Evolutionary conservation across 1,284 basidiomycete species (phyloP).

Genomic region (Macrocystidia cucumis): DNA sequence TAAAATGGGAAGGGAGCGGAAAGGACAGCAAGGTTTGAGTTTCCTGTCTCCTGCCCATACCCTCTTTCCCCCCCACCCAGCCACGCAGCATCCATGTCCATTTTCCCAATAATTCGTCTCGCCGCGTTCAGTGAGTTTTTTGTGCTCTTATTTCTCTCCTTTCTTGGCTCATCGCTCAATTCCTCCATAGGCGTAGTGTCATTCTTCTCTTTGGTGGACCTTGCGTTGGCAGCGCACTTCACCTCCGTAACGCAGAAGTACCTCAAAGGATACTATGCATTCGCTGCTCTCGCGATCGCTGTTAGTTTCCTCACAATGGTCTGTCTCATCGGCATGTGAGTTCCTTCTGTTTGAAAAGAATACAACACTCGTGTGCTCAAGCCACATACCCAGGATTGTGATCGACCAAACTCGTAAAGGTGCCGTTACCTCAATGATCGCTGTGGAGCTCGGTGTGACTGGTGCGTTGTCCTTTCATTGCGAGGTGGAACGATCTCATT

Average conservation of each 20-base stretch:
- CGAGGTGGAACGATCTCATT: neutral
- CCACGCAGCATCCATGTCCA: constrained; percentile 3
- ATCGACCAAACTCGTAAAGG: constrained; percentile 34
- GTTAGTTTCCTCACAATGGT: constrained; percentile 32
- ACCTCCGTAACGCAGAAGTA: constrained; percentile 13
- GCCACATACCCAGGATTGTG: constrained; percentile 22
- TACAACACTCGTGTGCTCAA: constrained; percentile 4
- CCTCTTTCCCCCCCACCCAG: constrained; percentile 5
- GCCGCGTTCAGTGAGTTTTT: constrained; percentile 10
- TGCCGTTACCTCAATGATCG: constrained; percentile 34
- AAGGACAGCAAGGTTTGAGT: neutral
- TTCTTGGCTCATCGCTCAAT: neutral
- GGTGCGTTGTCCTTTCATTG: constrained; percentile 20
- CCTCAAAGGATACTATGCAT: constrained; percentile 17
- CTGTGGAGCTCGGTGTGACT: constrained; percentile 34
- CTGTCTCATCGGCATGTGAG: constrained; percentile 39
- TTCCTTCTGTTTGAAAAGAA: constrained; percentile 1
- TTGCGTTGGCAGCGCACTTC: constrained; percentile 20
- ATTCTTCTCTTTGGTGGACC: constrained; percentile 13
- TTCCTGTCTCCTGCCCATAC: neutral
- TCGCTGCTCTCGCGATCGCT: constrained; percentile 36
- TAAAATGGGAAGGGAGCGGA: neutral
- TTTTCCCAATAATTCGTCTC: constrained; percentile 10
- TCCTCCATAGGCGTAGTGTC: neutral
- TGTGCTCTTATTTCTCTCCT: neutral